A percentile compares a stretch with the other conserved stretches of the same genome.
Conservation (phyloP, 1,284 basidiomycete genomes). For the Megacollybia platyphylla region DNA sequence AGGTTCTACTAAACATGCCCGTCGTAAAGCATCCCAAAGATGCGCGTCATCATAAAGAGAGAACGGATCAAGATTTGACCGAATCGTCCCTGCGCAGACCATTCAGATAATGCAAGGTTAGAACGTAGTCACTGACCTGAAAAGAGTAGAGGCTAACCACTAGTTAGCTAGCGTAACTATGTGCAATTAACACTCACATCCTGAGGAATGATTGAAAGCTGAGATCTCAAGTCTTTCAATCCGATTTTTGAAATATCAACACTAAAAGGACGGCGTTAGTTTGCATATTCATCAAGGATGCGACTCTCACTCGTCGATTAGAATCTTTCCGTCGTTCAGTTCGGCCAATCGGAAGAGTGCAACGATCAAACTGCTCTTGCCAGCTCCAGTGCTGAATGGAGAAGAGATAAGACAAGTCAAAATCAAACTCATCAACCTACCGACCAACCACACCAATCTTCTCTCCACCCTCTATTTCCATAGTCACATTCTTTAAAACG, state of each 20-base stretch:
- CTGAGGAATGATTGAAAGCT: slow-evolving; percentile 41
- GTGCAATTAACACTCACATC: slow-evolving; percentile 15
- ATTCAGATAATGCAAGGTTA: too few relatives aligned
- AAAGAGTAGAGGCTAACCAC: slow-evolving; percentile 7
- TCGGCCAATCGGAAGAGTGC: slow-evolving; percentile 25
- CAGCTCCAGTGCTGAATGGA: not conserved
- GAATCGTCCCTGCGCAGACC: slow-evolving; percentile 29
- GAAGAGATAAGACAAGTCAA: not conserved
- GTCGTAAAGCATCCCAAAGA: slow-evolving; percentile 49
- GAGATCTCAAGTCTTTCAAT: slow-evolving; percentile 32
- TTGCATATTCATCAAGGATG: too few relatives aligned
- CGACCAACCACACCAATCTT: slow-evolving; percentile 70
- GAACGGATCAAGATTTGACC: slow-evolving; percentile 64
- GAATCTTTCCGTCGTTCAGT: slow-evolving; percentile 17
- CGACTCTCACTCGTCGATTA: slow-evolving; percentile 23
- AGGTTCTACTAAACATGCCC: slow-evolving; percentile 37
- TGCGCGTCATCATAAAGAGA: slow-evolving; percentile 41
- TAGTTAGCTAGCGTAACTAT: not conserved
- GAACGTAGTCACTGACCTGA: not conserved
- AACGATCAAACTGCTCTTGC: too few relatives aligned
- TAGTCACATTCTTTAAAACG: slow-evolving; percentile 44
- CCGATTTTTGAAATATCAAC: slow-evolving; percentile 35
- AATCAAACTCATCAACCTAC: slow-evolving; percentile 12
- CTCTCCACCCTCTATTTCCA: slow-evolving; percentile 54
- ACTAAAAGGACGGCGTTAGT: too few relatives aligned